phyloP scores from a whole-genome alignment of 179 eudicot genomes.

The Actinidia chinensis region DNA sequence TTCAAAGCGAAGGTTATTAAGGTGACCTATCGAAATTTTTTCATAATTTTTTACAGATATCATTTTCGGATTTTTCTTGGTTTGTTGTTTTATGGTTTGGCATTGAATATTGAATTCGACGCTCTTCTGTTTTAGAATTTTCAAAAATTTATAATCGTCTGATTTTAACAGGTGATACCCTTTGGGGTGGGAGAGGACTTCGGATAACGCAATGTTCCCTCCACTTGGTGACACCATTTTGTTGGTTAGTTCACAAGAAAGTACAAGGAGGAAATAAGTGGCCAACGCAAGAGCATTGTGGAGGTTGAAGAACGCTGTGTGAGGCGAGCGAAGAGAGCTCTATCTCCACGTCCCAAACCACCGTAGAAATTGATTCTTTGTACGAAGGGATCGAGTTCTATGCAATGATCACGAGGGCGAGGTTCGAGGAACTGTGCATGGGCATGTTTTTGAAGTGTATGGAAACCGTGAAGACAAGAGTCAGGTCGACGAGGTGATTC shows the following conservation, averaged over 20 bases:
- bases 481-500: constrained; percentile 26
- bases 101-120: too few species aligned
- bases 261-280: constrained; percentile 30
- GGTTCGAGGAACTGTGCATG: constrained; percentile 29
- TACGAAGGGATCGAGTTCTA: constrained; percentile 32
- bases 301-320: constrained; percentile 28
- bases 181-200: constrained; percentile 31
- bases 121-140: too few species aligned
- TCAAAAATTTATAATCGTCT: too few species aligned
- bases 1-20: constrained; percentile 29
- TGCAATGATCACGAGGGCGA: constrained; percentile 26
- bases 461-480: constrained; percentile 31
- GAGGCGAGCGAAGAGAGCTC: constrained; percentile 28
- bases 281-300: constrained; percentile 23
- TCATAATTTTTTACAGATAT: too few species aligned
- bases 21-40: constrained; percentile 29
- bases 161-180: constrained; percentile 34
- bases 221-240: constrained; percentile 29
- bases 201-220: too few species aligned
- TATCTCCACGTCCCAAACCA: constrained; percentile 29
- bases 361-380: constrained; percentile 28
- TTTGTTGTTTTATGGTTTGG: too few species aligned
- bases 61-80: too few species aligned
- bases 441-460: constrained; percentile 30
- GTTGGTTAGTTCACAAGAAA: constrained; percentile 27